These are phyloP conservation scores for Aeschynomene evenia DNA, from an alignment of 306 rosid genomes.

Conservation along the genomic window DNA sequence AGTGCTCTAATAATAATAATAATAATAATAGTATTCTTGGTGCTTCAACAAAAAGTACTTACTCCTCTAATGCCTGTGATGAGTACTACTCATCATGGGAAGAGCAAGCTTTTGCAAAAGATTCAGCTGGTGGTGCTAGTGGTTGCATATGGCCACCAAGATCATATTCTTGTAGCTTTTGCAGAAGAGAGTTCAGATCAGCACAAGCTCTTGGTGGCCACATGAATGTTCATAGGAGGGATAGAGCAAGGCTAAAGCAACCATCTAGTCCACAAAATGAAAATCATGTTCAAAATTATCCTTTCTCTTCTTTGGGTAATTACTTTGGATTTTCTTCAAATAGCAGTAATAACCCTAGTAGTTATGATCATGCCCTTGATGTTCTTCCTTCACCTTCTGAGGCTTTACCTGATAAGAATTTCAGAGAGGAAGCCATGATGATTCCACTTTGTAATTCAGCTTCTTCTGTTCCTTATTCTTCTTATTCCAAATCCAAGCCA, in stretches of 20 bases:
- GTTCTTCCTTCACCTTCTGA: conserved; percentile 35
- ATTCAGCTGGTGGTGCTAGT: conserved; percentile 60
- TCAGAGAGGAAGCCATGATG: conserved; percentile 25
- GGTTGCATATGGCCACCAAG: conserved; percentile 88
- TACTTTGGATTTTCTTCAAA: conserved; percentile 37
- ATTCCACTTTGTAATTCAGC: conserved; percentile 31
- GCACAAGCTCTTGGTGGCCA: conserved; percentile 94
- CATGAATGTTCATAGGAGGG: conserved; percentile 89
- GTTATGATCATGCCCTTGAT: conserved; percentile 12
- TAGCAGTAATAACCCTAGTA: conserved; percentile 58
- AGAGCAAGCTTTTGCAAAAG: conserved; percentile 84
- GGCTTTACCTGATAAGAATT: neutral
- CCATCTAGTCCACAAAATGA: conserved; percentile 45
- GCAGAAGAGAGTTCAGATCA: conserved; percentile 76
- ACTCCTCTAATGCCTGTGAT: conserved; percentile 27
- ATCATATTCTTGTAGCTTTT: conserved; percentile 81
- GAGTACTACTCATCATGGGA: conserved; percentile 81
- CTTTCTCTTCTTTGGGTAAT: conserved; percentile 34
- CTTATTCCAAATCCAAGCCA: conserved; percentile 38
- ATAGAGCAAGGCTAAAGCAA: conserved; percentile 72
- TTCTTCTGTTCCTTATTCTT: conserved; percentile 2
- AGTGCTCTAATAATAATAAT: conserved; percentile 32
- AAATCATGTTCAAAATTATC: conserved; percentile 19
- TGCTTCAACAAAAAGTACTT: conserved; percentile 15
- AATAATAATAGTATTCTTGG: too few species aligned